A percentile compares a stretch with the other conserved stretches of the same genome.
These are phyloP conservation scores for Beauveria bassiana DNA, from an alignment of 2,329 filamentous ascomycete genomes.

Conservation along the genomic window DNA sequence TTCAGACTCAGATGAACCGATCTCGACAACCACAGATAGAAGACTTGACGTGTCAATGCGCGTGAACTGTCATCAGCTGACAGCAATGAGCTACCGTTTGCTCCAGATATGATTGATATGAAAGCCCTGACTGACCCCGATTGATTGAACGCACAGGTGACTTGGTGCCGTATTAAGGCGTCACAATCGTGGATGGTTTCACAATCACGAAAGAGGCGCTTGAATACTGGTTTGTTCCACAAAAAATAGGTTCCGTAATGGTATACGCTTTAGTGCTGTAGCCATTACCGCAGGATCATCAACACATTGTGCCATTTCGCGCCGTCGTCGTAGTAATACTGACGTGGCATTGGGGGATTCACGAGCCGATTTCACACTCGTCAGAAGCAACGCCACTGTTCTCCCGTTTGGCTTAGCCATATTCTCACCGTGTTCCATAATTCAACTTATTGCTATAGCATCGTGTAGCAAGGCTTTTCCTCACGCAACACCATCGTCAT, in stretches of 20 bases:
- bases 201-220: neutral
- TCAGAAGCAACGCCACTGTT: neutral
- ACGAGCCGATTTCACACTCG: neutral
- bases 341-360: neutral
- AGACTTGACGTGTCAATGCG: neutral
- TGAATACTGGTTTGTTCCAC: neutral
- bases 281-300: neutral
- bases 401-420: neutral
- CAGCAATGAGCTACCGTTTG: neutral
- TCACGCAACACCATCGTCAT: neutral
- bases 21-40: too few species aligned
- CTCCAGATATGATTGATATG: neutral
- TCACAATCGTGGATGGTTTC: neutral
- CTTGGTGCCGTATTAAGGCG: neutral
- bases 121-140: neutral
- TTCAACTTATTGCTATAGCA: neutral
- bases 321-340: neutral
- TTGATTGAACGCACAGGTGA: neutral
- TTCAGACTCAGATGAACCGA: too few species aligned
- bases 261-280: neutral
- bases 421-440: neutral
- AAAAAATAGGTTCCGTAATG: neutral
- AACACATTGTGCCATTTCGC: neutral
- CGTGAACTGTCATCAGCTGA: neutral
- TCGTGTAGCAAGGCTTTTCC: neutral